Evolutionary conservation across 352 stramenopile species (phyloP), one percentile per base, ranked within the genome.

Genomic region (Pythium phragmitis): DNA sequence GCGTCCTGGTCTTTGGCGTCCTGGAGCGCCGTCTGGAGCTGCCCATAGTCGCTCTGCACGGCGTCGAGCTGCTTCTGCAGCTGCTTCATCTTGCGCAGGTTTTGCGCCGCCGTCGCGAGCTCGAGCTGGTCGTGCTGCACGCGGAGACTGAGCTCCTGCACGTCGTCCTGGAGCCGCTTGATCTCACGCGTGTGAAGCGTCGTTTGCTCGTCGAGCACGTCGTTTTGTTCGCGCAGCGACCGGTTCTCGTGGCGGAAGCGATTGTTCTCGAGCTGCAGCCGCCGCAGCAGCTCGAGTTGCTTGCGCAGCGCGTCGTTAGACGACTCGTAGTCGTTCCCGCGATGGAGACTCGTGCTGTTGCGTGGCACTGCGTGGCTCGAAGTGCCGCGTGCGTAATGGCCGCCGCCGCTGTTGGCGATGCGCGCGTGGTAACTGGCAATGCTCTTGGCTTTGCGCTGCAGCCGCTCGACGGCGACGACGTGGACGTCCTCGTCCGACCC

Each of bases 261-360:
- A 50, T 85, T 88, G 65, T 91, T 91, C 45, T 91, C 82, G 7
- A 88, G 58, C 55, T 91, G 80, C 3, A 91, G 68, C 0, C 82
- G 78, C 16, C 80, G 75, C n/a, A 91, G 54, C 7, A 91, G 69
- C 65, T 91, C 80, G 23, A 89, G 63, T 37, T 91, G 82, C 42
- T 85, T 85, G 9, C 80, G 75, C 8, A 91, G 62, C 28, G 77
- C 80, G 28, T 91, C 80, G 42, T 89, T 91, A 8, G 81, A 85
- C 37, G 67, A 41, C 11, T 53, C 65, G 54, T 89, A 80, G 33
- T 85, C 77, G 23, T 80, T 60, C 57, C 83, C 63, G 46, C 62
- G 62, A 55, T 39, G 11, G 34, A 13, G 81, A 64, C 68, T 46
- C n/a, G 34, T 62, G 2, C 28, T 28, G 7, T 21, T 4, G 9